Base-by-base conservation (phyloP, 495 filamentous ascomycete species). In the Aspergillus heteromorphus region DNA sequence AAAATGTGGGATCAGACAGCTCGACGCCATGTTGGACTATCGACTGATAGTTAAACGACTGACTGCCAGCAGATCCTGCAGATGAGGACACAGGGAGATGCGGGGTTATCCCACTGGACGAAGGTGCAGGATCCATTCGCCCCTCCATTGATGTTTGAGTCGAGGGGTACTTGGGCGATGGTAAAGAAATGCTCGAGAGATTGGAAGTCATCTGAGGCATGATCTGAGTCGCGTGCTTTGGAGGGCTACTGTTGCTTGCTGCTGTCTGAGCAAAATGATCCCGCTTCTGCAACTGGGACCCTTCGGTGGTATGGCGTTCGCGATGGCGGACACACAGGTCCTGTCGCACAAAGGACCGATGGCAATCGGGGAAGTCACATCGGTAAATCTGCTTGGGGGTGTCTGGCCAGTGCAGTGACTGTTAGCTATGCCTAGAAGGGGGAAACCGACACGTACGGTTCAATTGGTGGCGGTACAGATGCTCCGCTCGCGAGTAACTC, bases 401-500 rank as follows among this genome's bases (percentile, higher is more conserved):
- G 64, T 89, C 85, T 88, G 62, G 40, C n/a, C n/a, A n/a, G n/a
- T 25, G 25, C 40, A 49, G 57, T 18, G 4, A 48, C 47, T 20
- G 54, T 63, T 49, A 60, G 49, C 52, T 49, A 41, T 34, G 49
- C 27, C 43, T 49, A 41, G 38, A 48, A 49, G 14, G 38, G 29
- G 6, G 42, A 17, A 34, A 19, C 50, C n/a, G 47, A 51, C n/a
- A 53, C 78, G 78, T 86, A 86, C 93, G 93, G 63, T 98, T 98
- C 61, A 98, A 71, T 72, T 97, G 92, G 71, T 98, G 93, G 19
- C 93, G 84, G 70, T 96, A 96, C 68, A 98, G 79, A 75, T 98
- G 93, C 71, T 98, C 93, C 19, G 92, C 92, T 60, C 93, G 83
- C 19, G 92, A 97, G 71, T 98, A 98, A 65, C 87, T 92, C 78